Percentiles rank a stretch among this genome's conserved stretches.
These are phyloP conservation scores for Orbilia oligospora DNA, from an alignment of 2,329 filamentous ascomycete species.

Conservation along the genomic window DNA sequence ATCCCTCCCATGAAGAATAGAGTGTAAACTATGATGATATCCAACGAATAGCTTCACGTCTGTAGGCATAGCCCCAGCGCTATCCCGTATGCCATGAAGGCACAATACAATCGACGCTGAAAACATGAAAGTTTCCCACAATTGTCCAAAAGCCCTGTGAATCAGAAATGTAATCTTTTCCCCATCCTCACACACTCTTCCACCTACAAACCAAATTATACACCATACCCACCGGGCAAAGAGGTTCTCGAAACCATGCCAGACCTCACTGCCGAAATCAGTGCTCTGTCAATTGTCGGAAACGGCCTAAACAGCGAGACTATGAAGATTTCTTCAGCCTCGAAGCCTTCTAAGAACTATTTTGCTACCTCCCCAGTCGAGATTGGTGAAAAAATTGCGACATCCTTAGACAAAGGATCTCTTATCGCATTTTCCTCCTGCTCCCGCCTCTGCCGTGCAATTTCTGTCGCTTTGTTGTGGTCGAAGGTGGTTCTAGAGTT, in stretches of 20 bases:
- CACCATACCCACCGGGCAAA: neutral
- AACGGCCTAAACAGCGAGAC: neutral
- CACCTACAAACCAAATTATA: neutral
- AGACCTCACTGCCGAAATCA: neutral
- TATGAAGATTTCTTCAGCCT: neutral
- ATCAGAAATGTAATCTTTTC: neutral
- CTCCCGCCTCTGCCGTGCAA: neutral
- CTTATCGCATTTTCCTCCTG: neutral
- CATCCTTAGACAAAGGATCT: neutral
- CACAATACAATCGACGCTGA: neutral
- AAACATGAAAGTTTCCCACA: neutral
- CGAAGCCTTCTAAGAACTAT: neutral
- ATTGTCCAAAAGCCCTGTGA: neutral
- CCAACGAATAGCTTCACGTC: neutral
- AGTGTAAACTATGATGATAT: neutral
- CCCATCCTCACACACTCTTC: neutral
- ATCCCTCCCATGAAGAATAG: no score
- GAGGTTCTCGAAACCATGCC: neutral
- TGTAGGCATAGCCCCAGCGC: neutral
- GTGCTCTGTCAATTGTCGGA: neutral
- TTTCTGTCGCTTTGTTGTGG: neutral
- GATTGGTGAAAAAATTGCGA: neutral
- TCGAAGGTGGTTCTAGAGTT: no score
- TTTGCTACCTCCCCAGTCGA: neutral
- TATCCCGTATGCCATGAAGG: neutral